A percentile compares a stretch with the other conserved stretches of the same genome.
Conservation (phyloP, 2,329 filamentous ascomycete species). For the Dryadomyces quercus-mongolicae region DNA sequence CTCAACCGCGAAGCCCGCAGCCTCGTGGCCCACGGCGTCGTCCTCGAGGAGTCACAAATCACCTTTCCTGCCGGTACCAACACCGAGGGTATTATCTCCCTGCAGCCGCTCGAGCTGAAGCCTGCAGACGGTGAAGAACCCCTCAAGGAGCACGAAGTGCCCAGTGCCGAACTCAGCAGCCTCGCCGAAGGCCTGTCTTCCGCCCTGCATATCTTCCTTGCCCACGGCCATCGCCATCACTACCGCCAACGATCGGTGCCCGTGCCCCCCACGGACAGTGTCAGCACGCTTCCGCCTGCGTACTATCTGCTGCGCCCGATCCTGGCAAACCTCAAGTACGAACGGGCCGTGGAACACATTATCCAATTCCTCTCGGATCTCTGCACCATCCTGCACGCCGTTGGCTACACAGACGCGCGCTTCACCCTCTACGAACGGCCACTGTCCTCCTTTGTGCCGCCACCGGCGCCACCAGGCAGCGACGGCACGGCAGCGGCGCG, state of each 20-base stretch:
- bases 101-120: conserved; percentile 47
- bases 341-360: conserved; percentile 24
- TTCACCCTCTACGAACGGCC: conserved; percentile 12
- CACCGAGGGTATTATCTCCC: conserved; percentile 52
- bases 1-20: conserved; percentile 68
- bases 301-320: conserved; percentile 40
- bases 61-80: conserved; percentile 39
- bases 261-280: conserved; percentile 25
- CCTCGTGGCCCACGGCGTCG: conserved; percentile 59
- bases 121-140: conserved; percentile 3
- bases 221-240: conserved; percentile 54
- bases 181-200: conserved; percentile 56
- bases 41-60: conserved; percentile 45
- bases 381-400: conserved; percentile 26
- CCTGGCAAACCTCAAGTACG: conserved; percentile 34
- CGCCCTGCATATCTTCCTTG: conserved; percentile 63
- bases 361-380: conserved; percentile 31
- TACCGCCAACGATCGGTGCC: conserved; percentile 54
- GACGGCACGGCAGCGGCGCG: conserved; percentile 23
- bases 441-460: conserved; percentile 2
- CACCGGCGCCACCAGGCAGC: neutral
- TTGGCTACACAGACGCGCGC: conserved; percentile 4
- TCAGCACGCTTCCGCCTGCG: conserved; percentile 25
- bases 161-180: conserved; percentile 21
- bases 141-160: neutral